Percentiles rank a stretch among this genome's conserved stretches.
Evolutionary conservation across 768 basidiomycete genomes (phyloP).

Genomic region (Pulveroboletus frians): DNA sequence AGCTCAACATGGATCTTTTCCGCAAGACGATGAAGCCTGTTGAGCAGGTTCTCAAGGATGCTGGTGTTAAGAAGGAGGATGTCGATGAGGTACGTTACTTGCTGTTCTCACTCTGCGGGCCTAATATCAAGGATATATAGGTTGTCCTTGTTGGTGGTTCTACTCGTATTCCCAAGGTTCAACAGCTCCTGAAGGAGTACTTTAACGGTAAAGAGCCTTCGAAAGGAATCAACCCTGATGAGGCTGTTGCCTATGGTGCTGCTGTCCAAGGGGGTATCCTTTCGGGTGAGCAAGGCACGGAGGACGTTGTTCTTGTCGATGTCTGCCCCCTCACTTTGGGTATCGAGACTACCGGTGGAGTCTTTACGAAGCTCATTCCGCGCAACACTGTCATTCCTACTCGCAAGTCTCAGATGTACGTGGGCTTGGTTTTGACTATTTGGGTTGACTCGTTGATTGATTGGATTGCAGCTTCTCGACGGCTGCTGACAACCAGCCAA

Average conservation of each 20-base stretch:
- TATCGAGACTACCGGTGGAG: slow-evolving; percentile 98
- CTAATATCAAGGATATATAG: slow-evolving; percentile 33
- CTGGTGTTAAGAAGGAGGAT: slow-evolving; percentile 96
- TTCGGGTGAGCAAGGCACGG: slow-evolving; percentile 86
- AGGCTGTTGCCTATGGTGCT: slow-evolving; percentile 98
- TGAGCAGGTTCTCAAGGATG: slow-evolving; percentile 97
- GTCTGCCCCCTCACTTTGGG: slow-evolving; percentile 96
- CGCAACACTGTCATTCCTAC: slow-evolving; percentile 99
- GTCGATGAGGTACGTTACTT: slow-evolving; percentile 66
- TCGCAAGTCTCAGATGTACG: slow-evolving; percentile 88
- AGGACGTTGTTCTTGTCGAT: slow-evolving; percentile 91
- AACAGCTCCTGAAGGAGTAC: slow-evolving; percentile 96
- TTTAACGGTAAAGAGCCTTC: slow-evolving; percentile 96
- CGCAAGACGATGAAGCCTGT: slow-evolving; percentile 99
- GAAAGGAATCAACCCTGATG: slow-evolving; percentile 98
- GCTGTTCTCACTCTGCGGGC: rapidly evolving
- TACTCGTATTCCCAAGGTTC: slow-evolving; percentile 99
- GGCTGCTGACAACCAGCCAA: slow-evolving; percentile 88
- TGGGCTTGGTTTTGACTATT: not conserved
- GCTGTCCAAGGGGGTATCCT: slow-evolving; percentile 99
- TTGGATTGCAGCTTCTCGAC: slow-evolving; percentile 54
- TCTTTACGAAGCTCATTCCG: slow-evolving; percentile 95
- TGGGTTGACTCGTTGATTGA: not conserved
- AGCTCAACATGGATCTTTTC: slow-evolving; percentile 98
- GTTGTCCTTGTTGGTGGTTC: slow-evolving; percentile 94